These are phyloP conservation scores for Aristolochia fimbriata DNA, from an alignment of 164 flowering plant genomes.

Conservation along the genomic window DNA sequence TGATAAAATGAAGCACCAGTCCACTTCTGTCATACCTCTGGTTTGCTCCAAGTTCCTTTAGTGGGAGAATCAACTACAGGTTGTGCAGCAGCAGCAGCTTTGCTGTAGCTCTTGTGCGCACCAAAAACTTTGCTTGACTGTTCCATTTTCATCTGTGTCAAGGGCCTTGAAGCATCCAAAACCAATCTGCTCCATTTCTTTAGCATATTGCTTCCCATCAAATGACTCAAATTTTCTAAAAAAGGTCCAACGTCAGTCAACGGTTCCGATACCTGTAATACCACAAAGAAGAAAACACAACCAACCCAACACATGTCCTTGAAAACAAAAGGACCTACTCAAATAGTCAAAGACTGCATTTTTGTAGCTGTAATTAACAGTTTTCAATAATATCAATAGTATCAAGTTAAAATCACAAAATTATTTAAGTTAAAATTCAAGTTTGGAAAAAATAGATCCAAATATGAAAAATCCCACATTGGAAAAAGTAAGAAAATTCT, in stretches of 20 bases:
- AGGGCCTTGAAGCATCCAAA: slow-evolving; percentile 13
- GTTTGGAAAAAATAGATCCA: too few relatives aligned
- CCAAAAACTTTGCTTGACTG: slow-evolving; percentile 7
- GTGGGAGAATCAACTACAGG: slow-evolving; percentile 4
- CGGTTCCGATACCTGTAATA: too few relatives aligned
- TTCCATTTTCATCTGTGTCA: slow-evolving; percentile 7
- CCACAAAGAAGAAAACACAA: too few relatives aligned
- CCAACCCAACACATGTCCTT: too few relatives aligned
- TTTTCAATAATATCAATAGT: too few relatives aligned
- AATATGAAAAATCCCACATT: too few relatives aligned
- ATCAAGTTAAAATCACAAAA: too few relatives aligned
- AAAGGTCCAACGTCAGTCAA: not conserved
- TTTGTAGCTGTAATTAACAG: too few relatives aligned
- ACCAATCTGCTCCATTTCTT: slow-evolving; percentile 35
- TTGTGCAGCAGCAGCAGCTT: slow-evolving; percentile 26
- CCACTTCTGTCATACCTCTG: slow-evolving; percentile 10
- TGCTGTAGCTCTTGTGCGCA: slow-evolving; percentile 20
- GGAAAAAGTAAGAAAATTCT: too few relatives aligned
- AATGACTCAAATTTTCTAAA: not conserved
- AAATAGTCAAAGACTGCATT: too few relatives aligned
- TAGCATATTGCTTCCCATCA: slow-evolving; percentile 23
- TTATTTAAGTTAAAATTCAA: too few relatives aligned
- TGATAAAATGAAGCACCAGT: not conserved
- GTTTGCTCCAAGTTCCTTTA: slow-evolving; percentile 9
- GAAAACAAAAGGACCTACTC: too few relatives aligned